Evolutionary conservation across 2,329 filamentous ascomycete species (phyloP).

Genomic region (Lasiodiplodia citricola): DNA sequence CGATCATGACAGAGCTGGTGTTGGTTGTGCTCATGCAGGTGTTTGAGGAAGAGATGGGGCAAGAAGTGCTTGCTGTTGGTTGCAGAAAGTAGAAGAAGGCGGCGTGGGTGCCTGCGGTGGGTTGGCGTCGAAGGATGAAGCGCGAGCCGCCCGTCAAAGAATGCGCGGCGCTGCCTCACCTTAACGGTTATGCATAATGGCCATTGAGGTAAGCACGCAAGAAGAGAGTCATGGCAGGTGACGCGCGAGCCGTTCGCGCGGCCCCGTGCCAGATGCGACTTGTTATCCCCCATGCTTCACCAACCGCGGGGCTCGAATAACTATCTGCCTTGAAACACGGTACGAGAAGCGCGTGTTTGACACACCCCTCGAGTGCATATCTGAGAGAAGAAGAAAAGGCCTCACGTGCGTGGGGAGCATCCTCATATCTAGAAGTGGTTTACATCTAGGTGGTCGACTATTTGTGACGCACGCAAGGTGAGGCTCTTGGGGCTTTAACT

Average conservation of each 20-base stretch:
- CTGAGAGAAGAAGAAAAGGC: background rate
- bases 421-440: background rate
- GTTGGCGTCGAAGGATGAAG: background rate
- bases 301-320: background rate
- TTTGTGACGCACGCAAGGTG: background rate
- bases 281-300: background rate
- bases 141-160: background rate
- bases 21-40: background rate
- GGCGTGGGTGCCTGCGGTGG: background rate
- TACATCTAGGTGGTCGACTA: background rate
- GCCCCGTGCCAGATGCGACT: background rate
- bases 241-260: background rate
- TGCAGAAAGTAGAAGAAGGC: background rate
- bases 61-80: background rate
- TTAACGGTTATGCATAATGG: background rate
- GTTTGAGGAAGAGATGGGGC: background rate
- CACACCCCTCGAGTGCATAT: background rate
- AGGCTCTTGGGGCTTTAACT: background rate
- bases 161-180: background rate
- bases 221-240: background rate
- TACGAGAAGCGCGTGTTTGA: background rate
- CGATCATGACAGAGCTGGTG: background rate
- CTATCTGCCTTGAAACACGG: constrained; percentile 5
- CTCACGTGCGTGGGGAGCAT: background rate
- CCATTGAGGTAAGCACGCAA: background rate